Evolutionary conservation across 2,329 filamentous ascomycete genomes (phyloP).

Genomic region (Penicillium sp.): DNA sequence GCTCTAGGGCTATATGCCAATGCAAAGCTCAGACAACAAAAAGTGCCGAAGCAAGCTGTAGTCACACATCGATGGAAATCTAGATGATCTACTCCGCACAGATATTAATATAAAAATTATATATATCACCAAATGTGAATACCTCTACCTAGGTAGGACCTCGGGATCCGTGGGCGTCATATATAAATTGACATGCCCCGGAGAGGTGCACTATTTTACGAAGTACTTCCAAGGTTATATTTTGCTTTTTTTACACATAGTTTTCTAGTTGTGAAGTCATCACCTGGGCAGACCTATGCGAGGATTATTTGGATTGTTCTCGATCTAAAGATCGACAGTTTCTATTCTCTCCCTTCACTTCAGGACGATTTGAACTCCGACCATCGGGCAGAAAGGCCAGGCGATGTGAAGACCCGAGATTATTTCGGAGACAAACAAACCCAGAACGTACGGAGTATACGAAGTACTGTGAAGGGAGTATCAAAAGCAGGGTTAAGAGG

Average conservation of each 20-base stretch:
- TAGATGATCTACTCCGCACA: too few species aligned
- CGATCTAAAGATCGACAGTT: slow-evolving; percentile 8
- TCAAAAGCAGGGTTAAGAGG: not conserved
- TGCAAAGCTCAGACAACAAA: not conserved
- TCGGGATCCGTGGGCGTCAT: too few species aligned
- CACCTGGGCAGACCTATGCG: not conserved
- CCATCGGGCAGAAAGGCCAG: slow-evolving; percentile 10
- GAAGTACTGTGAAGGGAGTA: not conserved
- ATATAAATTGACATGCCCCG: too few species aligned
- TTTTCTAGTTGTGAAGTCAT: slow-evolving; percentile 8
- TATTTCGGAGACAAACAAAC: not conserved
- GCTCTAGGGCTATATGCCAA: not conserved
- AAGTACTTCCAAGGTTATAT: too few species aligned
- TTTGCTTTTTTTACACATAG: not conserved
- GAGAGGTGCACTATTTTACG: too few species aligned
- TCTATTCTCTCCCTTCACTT: not conserved
- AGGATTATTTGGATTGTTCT: slow-evolving; percentile 4
- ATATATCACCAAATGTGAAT: too few species aligned
- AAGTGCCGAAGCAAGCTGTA: too few species aligned
- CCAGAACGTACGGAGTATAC: too few species aligned
- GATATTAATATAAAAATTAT: too few species aligned
- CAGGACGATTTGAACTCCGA: slow-evolving; percentile 13
- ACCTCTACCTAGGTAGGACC: too few species aligned
- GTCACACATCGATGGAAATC: too few species aligned
- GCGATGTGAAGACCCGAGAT: not conserved